Evolutionary conservation across 1,284 basidiomycete genomes (phyloP), one percentile per base, ranked within the genome.

Genomic region (Apiotrichum montevideense): DNA sequence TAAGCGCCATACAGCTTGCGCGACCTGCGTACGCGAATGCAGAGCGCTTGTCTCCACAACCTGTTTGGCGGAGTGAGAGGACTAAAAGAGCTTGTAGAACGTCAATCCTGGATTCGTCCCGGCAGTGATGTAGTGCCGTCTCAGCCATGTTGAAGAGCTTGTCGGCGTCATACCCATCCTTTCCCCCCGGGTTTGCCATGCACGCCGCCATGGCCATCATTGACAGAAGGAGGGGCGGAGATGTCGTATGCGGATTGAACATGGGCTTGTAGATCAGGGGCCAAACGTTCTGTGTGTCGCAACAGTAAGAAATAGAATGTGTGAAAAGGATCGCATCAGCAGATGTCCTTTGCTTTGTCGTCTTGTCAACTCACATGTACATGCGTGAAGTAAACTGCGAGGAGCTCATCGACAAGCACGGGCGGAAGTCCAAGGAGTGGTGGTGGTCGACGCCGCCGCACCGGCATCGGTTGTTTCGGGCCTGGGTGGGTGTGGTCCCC

Each of bases 91-190:
- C 66, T 59, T 79, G 78, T 2, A 74, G 62, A 10, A 70, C 62
- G 50, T 73, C 70, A 32, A 74, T 63, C 7, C 69, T 63, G 6
- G 61, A 63, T 47, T 70, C 67, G 34, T 61, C 62, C 8, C 66
- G 62, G 13, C 59, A 63, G 37, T 65, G 61, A 37, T 65, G 65
- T 14, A 74, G 63, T 6, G 63, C 59, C 13, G 60, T 56, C 48
- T 74, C 68, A 8, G 73, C 72, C 64, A 69, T 67, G 4, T 45
- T 49, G 48, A 69, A 71, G 4, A 90, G 77, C 52, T 80, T 78
- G 68, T 90, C 86, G 1, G 85, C 82, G 2, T 74, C 79, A 74
- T 90, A 83, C 3, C 78, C 79, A 54, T 85, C 86, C 64, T 87
- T 84, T 1, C 35, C 37, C 68, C 88, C 84, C 34, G 63, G 40